phyloP scores from a whole-genome alignment of 2,329 filamentous ascomycete genomes.

The Sclerotinia spermophila region DNA sequence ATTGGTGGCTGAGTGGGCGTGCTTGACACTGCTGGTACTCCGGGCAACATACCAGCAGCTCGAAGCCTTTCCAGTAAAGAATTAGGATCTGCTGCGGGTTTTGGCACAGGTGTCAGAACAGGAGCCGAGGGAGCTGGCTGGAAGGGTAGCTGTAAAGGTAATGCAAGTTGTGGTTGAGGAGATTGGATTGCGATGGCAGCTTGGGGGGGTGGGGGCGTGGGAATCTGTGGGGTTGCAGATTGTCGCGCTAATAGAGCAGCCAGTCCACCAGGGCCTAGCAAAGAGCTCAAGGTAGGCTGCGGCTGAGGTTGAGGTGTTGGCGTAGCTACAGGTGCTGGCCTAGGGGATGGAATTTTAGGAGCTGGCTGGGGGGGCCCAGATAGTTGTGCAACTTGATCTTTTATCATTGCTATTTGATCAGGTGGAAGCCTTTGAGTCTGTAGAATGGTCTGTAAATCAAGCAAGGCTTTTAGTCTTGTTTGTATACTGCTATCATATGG shows the following conservation, averaged over 20 bases:
- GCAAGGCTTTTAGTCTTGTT: constrained; percentile 75
- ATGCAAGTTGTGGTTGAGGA: constrained; percentile 45
- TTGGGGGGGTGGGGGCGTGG: constrained; percentile 43
- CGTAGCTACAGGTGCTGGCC: constrained; percentile 33
- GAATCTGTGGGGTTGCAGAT: constrained; percentile 48
- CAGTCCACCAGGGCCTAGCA: constrained; percentile 46
- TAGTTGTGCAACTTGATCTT: constrained; percentile 78
- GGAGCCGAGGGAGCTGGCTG: constrained; percentile 34
- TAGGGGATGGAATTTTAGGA: constrained; percentile 38
- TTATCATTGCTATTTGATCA: constrained; percentile 79
- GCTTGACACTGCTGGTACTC: constrained; percentile 41
- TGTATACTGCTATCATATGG: constrained; percentile 73
- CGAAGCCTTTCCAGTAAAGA: constrained; percentile 65
- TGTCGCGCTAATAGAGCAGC: constrained; percentile 55
- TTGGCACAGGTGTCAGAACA: constrained; percentile 39
- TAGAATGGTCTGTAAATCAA: constrained; percentile 79
- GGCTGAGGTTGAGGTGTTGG: constrained; percentile 28
- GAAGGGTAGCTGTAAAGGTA: constrained; percentile 35
- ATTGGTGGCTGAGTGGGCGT: constrained; percentile 39
- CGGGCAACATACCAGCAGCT: constrained; percentile 61
- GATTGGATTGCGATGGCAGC: constrained; percentile 45
- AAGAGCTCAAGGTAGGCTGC: constrained; percentile 49
- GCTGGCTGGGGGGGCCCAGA: constrained; percentile 37
- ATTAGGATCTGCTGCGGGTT: constrained; percentile 40
- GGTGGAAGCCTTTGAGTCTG: constrained; percentile 73